These are phyloP conservation scores for Lenwebbia sp. DNA, from an alignment of 345 rosid species.

Conservation along the genomic window DNA sequence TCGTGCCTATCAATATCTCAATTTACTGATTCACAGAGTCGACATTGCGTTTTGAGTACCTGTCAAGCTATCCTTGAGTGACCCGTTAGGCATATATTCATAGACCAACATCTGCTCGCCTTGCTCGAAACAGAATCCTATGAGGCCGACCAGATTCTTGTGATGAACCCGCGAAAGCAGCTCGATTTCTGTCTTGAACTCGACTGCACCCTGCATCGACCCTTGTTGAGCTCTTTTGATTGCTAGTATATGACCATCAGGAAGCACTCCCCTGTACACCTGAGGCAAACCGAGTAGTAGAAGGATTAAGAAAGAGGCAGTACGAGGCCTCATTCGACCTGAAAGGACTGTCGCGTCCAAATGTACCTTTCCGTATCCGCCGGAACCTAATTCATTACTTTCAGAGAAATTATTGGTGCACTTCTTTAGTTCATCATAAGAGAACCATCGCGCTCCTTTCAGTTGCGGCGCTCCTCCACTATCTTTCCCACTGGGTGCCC, in stretches of 20 bases:
- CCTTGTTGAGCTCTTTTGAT: conserved; percentile 94
- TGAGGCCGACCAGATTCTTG: conserved; percentile 85
- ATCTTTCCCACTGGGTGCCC: conserved; percentile 83
- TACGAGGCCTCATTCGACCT: not conserved
- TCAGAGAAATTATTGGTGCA: conserved; percentile 64
- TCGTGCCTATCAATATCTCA: not conserved
- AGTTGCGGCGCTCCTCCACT: conserved; percentile 83
- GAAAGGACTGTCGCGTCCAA: not conserved
- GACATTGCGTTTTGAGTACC: conserved; percentile 19
- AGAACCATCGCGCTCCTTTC: conserved; percentile 97
- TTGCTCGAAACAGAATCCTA: conserved; percentile 91
- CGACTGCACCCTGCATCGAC: conserved; percentile 90
- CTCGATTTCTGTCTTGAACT: conserved; percentile 97
- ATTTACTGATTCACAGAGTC: not conserved
- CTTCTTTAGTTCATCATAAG: conserved; percentile 82
- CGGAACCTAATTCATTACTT: conserved; percentile 74
- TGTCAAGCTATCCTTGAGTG: conserved; percentile 67
- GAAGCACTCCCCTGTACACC: conserved; percentile 83
- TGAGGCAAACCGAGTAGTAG: conserved; percentile 5
- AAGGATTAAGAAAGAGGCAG: not conserved
- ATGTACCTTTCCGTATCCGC: conserved; percentile 88
- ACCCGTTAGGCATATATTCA: conserved; percentile 83
- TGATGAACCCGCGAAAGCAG: conserved; percentile 95
- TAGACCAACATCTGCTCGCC: conserved; percentile 94
- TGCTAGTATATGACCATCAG: conserved; percentile 73